Percentiles rank a stretch among this genome's conserved stretches.
phyloP scores from a whole-genome alignment of 441 rosid species.

The Sinapis alba region DNA sequence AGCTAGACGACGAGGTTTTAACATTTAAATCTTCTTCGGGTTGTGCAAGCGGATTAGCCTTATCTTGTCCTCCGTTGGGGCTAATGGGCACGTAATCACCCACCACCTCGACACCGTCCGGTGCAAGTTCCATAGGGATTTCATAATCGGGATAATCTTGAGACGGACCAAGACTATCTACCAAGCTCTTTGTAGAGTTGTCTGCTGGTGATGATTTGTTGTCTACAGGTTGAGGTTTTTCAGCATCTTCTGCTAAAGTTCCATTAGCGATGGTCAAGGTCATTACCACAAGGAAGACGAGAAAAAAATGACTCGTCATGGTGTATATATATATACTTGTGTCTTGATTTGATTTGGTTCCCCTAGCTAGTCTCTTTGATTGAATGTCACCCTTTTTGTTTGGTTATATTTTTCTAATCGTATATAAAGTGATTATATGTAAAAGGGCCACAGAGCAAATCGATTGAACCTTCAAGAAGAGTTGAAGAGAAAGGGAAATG shows the following conservation, averaged over 20 bases:
- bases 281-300: not conserved
- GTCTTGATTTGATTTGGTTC: not conserved
- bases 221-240: constrained; percentile 12
- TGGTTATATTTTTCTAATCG: not conserved
- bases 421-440: not conserved
- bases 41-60: constrained; percentile 16
- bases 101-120: constrained; percentile 30
- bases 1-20: not conserved
- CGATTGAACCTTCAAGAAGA: not conserved
- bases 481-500: constrained; percentile 3
- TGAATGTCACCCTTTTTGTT: not conserved
- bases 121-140: constrained; percentile 39
- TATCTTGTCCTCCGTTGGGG: not conserved
- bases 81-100: constrained; percentile 33
- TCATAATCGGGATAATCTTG: constrained; percentile 42
- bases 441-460: not conserved
- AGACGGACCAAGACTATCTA: constrained; percentile 39
- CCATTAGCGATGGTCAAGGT: constrained; percentile 6
- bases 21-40: constrained; percentile 17
- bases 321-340: not conserved
- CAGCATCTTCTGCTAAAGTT: constrained; percentile 4
- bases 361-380: not conserved
- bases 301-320: not conserved
- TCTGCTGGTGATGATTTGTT: constrained; percentile 19
- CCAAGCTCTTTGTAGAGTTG: constrained; percentile 14